Evolutionary conservation across 2,329 filamentous ascomycete genomes (phyloP).

Genomic region (Escovopsis weberi): DNA sequence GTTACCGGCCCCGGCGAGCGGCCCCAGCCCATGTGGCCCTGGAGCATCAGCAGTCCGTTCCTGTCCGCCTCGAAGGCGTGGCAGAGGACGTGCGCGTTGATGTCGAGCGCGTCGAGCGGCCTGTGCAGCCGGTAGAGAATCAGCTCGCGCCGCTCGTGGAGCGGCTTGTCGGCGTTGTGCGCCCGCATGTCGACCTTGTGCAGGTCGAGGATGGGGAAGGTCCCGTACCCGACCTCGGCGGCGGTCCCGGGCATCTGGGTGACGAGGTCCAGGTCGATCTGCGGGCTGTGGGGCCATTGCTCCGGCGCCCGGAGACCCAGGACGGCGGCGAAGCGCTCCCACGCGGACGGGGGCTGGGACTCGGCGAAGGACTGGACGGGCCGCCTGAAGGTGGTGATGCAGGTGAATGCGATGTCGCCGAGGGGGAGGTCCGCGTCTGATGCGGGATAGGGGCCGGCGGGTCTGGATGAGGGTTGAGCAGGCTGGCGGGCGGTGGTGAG

Average conservation of each 20-base stretch:
- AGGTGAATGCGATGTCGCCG: conserved; percentile 32
- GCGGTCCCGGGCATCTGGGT: conserved; percentile 21
- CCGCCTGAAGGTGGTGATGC: conserved; percentile 37
- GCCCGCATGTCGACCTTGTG: conserved; percentile 37
- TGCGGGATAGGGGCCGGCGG: conserved; percentile 21
- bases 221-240: conserved; percentile 17
- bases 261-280: conserved; percentile 29
- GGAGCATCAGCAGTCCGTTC: conserved; percentile 38
- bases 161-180: conserved; percentile 26
- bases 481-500: conserved; percentile 36
- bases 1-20: conserved; percentile 26
- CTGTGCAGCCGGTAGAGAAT: conserved; percentile 33
- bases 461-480: conserved; percentile 20
- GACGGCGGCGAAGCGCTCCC: conserved; percentile 27
- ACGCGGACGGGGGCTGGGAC: conserved; percentile 24
- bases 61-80: conserved; percentile 39
- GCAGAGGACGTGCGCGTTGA: conserved; percentile 30
- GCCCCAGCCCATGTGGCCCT: conserved; percentile 34
- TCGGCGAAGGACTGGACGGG: conserved; percentile 20
- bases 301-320: conserved; percentile 21
- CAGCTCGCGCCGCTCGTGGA: conserved; percentile 33
- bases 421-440: conserved; percentile 25
- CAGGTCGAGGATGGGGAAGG: conserved; percentile 37
- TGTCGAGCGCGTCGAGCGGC: conserved; percentile 24
- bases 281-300: conserved; percentile 31